Evolutionary conservation across 1,284 basidiomycete species (phyloP).

Genomic region (Microbotryum scabiosae): DNA sequence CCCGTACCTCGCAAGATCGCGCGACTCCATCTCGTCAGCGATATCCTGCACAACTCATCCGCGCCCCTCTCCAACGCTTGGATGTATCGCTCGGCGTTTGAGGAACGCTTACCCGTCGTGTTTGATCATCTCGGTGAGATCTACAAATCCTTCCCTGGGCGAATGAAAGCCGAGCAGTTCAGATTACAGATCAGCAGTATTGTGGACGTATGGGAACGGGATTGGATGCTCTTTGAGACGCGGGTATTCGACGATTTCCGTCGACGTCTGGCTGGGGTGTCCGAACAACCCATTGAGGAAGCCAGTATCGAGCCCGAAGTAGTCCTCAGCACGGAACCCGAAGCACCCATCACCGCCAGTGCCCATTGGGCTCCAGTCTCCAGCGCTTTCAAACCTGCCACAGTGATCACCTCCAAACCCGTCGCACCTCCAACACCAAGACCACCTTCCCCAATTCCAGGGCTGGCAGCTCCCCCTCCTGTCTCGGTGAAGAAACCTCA

Average conservation of each 20-base stretch:
- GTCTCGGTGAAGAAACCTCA: not conserved
- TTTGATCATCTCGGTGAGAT: conserved; percentile 91
- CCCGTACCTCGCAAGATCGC: conserved; percentile 93
- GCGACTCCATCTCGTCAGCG: conserved; percentile 86
- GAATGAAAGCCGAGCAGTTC: conserved; percentile 88
- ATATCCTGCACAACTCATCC: conserved; percentile 94
- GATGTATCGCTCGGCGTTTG: conserved; percentile 88
- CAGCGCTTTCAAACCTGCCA: not conserved
- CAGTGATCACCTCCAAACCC: too few species aligned
- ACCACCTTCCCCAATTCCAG: not conserved
- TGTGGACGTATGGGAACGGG: conserved; percentile 29
- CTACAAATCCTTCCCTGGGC: conserved; percentile 80
- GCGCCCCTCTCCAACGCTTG: conserved; percentile 58
- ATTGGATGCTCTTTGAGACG: conserved; percentile 28
- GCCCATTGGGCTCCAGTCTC: not conserved
- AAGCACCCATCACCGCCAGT: not conserved
- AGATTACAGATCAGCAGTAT: conserved; percentile 62
- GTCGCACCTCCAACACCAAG: too few species aligned
- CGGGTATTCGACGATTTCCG: conserved; percentile 23
- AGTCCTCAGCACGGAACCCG: not conserved
- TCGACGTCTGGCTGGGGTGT: conserved; percentile 18
- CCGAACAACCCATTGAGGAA: not conserved
- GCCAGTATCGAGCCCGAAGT: conserved; percentile 1
- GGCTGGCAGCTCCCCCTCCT: not conserved
- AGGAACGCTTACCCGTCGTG: conserved; percentile 71